These are phyloP conservation scores for Neurospora intermedia DNA, from an alignment of 495 filamentous ascomycete genomes.

Conservation along the genomic window DNA sequence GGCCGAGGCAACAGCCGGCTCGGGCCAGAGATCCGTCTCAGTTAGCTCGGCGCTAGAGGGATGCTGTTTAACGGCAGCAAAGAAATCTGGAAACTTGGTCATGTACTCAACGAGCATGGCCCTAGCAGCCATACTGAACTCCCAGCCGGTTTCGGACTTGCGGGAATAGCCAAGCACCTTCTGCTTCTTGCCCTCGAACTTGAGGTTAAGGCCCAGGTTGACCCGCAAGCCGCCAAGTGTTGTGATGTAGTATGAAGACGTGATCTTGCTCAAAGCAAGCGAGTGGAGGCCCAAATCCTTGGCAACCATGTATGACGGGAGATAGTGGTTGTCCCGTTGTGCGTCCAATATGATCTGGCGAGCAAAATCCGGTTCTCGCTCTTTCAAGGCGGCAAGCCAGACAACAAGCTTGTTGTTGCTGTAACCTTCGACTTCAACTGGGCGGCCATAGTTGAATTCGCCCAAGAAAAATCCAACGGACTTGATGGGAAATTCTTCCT, in stretches of 20 bases:
- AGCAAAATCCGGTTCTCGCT: conserved; percentile 72
- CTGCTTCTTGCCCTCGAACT: conserved; percentile 88
- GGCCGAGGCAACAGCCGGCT: conserved; percentile 52
- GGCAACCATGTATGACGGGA: conserved; percentile 77
- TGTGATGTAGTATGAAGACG: conserved; percentile 77
- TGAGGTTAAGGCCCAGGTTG: conserved; percentile 90
- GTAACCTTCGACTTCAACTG: conserved; percentile 72
- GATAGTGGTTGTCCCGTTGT: conserved; percentile 60
- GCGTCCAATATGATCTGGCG: conserved; percentile 55
- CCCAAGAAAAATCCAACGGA: conserved; percentile 90
- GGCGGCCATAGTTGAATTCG: conserved; percentile 85
- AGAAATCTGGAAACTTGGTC: conserved; percentile 88
- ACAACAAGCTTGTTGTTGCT: conserved; percentile 62
- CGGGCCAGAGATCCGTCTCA: conserved; percentile 79
- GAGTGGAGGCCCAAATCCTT: conserved; percentile 71
- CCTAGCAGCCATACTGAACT: conserved; percentile 81
- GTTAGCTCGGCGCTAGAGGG: conserved; percentile 35
- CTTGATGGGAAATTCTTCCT: conserved; percentile 80
- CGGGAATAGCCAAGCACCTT: conserved; percentile 96
- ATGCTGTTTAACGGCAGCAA: conserved; percentile 68
- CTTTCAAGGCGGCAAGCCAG: conserved; percentile 55
- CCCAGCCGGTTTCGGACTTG: conserved; percentile 76
- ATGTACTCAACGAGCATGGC: conserved; percentile 78
- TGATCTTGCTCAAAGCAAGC: conserved; percentile 88
- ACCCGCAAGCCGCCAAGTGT: conserved; percentile 63